These are phyloP conservation scores for Arabidopsis suecica DNA, from an alignment of 345 rosid genomes.

Conservation along the genomic window DNA sequence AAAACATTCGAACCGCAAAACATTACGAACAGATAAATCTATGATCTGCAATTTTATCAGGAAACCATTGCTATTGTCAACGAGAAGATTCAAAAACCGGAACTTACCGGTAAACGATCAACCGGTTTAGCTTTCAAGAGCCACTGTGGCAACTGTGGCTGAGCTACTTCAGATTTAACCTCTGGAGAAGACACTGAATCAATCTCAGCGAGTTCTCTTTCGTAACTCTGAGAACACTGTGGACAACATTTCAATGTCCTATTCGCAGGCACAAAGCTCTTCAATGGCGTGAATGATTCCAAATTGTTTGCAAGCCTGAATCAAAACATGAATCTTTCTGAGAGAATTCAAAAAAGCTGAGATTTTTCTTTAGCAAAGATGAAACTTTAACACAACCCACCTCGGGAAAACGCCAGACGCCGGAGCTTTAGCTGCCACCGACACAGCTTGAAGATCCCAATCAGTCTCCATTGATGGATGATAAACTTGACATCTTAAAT, in stretches of 20 bases:
- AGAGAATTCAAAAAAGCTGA: slow-evolving; percentile 4
- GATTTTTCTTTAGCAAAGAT: slow-evolving; percentile 3
- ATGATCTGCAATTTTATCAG: neutral
- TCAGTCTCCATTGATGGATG: slow-evolving; percentile 91
- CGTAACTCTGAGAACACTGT: slow-evolving; percentile 66
- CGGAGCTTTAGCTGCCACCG: slow-evolving; percentile 80
- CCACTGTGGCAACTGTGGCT: slow-evolving; percentile 76
- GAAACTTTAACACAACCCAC: slow-evolving; percentile 41
- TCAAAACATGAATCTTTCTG: neutral
- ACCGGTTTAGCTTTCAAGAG: slow-evolving; percentile 69
- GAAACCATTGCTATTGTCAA: neutral
- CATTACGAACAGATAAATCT: slow-evolving; percentile 3
- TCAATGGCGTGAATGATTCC: slow-evolving; percentile 67
- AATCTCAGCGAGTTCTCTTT: slow-evolving; percentile 66
- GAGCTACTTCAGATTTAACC: slow-evolving; percentile 58
- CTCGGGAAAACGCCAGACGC: slow-evolving; percentile 66
- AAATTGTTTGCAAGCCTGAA: slow-evolving; percentile 65
- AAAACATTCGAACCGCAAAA: neutral
- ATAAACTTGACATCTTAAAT: slow-evolving; percentile 89
- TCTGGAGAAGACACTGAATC: slow-evolving; percentile 58
- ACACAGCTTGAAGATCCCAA: slow-evolving; percentile 95
- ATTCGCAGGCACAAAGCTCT: slow-evolving; percentile 56
- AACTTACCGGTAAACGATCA: slow-evolving; percentile 55
- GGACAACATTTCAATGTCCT: slow-evolving; percentile 69
- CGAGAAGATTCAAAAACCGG: slow-evolving; percentile 31